phyloP scores from a whole-genome alignment of 352 stramenopile genomes.

The Phytophthora sansomeana region DNA sequence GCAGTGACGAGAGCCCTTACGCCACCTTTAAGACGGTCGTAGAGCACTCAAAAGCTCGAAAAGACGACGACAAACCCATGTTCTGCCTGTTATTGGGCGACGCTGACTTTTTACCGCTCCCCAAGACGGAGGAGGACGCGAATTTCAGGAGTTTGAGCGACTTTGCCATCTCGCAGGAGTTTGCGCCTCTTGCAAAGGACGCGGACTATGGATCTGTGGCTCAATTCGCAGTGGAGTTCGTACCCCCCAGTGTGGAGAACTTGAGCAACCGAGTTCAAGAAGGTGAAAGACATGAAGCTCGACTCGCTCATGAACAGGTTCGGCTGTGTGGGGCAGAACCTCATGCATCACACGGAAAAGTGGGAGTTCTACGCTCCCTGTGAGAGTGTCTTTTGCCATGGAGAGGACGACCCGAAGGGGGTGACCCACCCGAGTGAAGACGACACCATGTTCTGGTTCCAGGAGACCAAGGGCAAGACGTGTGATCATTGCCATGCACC shows the following conservation, averaged over 20 bases:
- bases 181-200: constrained; percentile 54
- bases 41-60: constrained; percentile 23
- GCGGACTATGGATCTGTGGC: constrained; percentile 60
- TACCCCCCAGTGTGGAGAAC: constrained; percentile 33
- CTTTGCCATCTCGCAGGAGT: constrained; percentile 82
- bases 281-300: constrained; percentile 47
- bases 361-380: constrained; percentile 77
- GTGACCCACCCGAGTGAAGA: constrained; percentile 60
- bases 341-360: constrained; percentile 87
- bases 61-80: constrained; percentile 50
- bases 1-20: constrained; percentile 46
- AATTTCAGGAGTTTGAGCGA: constrained; percentile 69
- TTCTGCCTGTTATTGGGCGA: constrained; percentile 80
- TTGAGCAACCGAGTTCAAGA: constrained; percentile 40
- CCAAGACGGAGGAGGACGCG: constrained; percentile 60
- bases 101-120: constrained; percentile 63
- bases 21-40: constrained; percentile 51
- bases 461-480: constrained; percentile 59
- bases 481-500: constrained; percentile 73
- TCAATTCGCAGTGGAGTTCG: constrained; percentile 84
- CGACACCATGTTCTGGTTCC: constrained; percentile 74
- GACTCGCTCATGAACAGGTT: constrained; percentile 78
- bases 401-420: constrained; percentile 47
- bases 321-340: constrained; percentile 73
- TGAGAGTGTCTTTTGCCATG: constrained; percentile 49